These are phyloP conservation scores for Pseudogymnoascus sp. DNA, from an alignment of 2,329 filamentous ascomycete species.

Conservation along the genomic window DNA sequence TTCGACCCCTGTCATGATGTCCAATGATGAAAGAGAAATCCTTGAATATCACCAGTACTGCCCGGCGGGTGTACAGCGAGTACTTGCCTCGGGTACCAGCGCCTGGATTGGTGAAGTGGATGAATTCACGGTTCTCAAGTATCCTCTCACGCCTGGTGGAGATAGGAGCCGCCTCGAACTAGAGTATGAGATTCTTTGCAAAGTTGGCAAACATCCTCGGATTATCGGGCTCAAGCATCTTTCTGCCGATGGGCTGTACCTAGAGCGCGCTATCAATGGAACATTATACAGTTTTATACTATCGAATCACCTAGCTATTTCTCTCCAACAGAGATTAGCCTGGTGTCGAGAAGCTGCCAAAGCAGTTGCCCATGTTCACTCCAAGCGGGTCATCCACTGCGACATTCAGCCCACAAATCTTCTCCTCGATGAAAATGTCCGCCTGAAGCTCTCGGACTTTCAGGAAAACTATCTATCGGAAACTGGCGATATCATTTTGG, in stretches of 20 bases:
- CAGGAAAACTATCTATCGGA: constrained; percentile 13
- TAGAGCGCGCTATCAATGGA: constrained; percentile 13
- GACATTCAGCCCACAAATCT: constrained; percentile 14
- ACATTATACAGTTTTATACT: constrained; percentile 8
- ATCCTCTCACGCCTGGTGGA: constrained; percentile 16
- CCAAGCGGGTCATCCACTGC: constrained; percentile 10
- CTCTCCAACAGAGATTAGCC: constrained; percentile 6
- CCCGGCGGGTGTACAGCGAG: not conserved
- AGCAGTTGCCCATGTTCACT: constrained; percentile 13
- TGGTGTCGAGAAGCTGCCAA: constrained; percentile 10
- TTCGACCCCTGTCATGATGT: not conserved
- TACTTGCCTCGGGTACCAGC: constrained; percentile 1
- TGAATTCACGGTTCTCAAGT: constrained; percentile 20
- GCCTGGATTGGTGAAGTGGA: constrained; percentile 19
- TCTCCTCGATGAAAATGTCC: constrained; percentile 13
- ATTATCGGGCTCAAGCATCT: constrained; percentile 11
- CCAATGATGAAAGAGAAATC: not conserved
- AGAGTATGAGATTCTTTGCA: constrained; percentile 15
- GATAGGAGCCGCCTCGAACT: constrained; percentile 15
- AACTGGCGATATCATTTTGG: constrained; percentile 14
- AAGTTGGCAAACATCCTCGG: constrained; percentile 13
- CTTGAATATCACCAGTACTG: not conserved
- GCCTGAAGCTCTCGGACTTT: constrained; percentile 15
- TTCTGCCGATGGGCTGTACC: constrained; percentile 10
- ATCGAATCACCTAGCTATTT: not conserved